Evolutionary conservation across 2,329 filamentous ascomycete genomes (phyloP).

Genomic region (Venturia effusa): DNA sequence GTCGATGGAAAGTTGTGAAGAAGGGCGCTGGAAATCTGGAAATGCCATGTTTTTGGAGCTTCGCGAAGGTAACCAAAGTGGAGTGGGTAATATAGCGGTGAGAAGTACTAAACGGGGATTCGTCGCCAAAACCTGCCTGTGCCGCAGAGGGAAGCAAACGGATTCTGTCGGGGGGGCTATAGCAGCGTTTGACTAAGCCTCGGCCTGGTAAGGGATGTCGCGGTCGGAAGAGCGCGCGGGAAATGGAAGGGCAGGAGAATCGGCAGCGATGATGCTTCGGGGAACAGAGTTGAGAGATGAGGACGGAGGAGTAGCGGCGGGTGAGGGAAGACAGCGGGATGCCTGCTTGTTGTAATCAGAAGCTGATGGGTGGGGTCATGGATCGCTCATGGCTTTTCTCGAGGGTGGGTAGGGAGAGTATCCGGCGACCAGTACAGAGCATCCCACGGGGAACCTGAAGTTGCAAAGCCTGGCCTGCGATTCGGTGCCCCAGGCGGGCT

Average conservation of each 20-base stretch:
- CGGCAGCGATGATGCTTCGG: not conserved
- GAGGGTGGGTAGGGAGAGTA: not conserved
- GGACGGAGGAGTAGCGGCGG: not conserved
- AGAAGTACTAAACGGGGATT: conserved; percentile 1
- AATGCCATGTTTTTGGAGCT: conserved; percentile 23
- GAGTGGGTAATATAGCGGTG: conserved; percentile 11
- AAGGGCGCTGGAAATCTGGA: conserved; percentile 24
- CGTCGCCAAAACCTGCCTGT: conserved; percentile 8
- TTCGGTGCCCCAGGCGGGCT: conserved; percentile 1
- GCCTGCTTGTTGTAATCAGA: conserved; percentile 4
- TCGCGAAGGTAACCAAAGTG: not conserved
- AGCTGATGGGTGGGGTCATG: not conserved
- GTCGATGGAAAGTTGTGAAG: conserved; percentile 25
- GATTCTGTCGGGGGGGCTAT: conserved; percentile 6
- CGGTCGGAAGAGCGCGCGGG: not conserved
- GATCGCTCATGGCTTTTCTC: not conserved
- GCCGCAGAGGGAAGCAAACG: conserved; percentile 7
- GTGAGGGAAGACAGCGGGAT: not conserved
- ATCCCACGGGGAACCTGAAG: not conserved
- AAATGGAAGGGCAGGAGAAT: not conserved
- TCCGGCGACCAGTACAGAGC: not conserved
- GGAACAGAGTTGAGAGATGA: not conserved
- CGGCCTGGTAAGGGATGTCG: not conserved
- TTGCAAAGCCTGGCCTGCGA: not conserved
- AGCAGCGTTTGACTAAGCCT: conserved; percentile 8